Evolutionary conservation across 805 yeast genomes (phyloP), one percentile per base, ranked within the genome.

Genomic region (Barnettozyma pratensis): DNA sequence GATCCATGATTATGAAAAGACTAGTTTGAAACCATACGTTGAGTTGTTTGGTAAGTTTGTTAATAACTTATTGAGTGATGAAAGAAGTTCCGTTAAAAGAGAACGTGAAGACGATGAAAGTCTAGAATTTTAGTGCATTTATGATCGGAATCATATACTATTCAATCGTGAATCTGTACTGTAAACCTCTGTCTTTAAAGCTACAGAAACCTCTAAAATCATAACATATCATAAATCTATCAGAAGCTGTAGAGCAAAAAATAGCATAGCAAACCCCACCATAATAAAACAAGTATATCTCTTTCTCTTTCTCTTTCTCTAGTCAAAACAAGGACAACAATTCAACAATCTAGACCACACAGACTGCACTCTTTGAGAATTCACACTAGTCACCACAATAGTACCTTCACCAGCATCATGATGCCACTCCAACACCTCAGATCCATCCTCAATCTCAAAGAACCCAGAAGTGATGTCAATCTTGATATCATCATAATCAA

Each of bases 21-120:
- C 96, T 0, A 70, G 83, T 36, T 68, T 92, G 59, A 83, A 80
- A 57, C 86, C 88, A 1, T 87, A 83, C 56, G 75, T 88, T 9
- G 83, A 81, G 12, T 67, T 73, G 52, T 90, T 91, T 65, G 75
- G 79, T 34, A 69, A 70, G 43, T 86, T 79, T 66, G 94, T 87
- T 7, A 70, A 68, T 46, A 70, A 66, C 1, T 66, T 89, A 49
- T 66, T 80, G 30, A 75, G 76, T 56, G 80, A 80, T 46, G 91
- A 86, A 58, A 47, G 38, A 28, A 55, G 53, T 46, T 59, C 58
- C 10, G 62, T 58, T 27, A 75, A 74, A 50, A 69, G 79, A 56
- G 49, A 71, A 39, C 68, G 74, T 47, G 74, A 72, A 25, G 66
- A 61, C 28, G 57, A 51, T 32, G 60, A 58, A 10, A 41, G 45